Base-by-base conservation (phyloP, 2,329 filamentous ascomycete species). In the Colletotrichum ledebouriae region DNA sequence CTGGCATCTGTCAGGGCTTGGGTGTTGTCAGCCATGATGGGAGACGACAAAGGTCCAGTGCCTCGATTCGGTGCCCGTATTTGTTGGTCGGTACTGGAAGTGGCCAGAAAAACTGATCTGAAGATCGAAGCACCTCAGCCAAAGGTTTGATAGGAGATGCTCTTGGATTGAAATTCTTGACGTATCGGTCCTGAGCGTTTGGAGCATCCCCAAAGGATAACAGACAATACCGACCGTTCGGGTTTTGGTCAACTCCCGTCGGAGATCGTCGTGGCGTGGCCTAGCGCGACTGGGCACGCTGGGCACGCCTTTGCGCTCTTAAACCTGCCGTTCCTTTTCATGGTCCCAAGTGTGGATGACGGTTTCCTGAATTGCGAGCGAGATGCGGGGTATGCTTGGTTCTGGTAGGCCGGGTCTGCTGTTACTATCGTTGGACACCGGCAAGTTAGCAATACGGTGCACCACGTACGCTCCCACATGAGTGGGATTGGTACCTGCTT, bases 161-260 rank as follows among this genome's bases (percentile, higher is more conserved):
- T 29, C 20, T 59, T n/a, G 15, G 29, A 9, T 29, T 55, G 15
- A 55, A 55, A 15, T 68, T 55, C 22, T 46, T 4, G 2, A 12
- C 15, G 46, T 49, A 7, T 20, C 3, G n/a, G 53, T 4, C 22
- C 4, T 22, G 3, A 20, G 39, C 53, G 59, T 53, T 63, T 59
- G n/a, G 6, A 39, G 11, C 13, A 22, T 41, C 65, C 65, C 17
- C 5, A 3, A n/a, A 49, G 5, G 3, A 29, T 29, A 22, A 15
- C 15, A 41, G 29, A 22, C 4, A 17, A 17, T 37, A 55, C 47
- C 60, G 47, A 42, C 17, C 13, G 25, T 12, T 47, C 13, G 65
- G 53, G 49, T 55, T 37, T 55, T 46, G 47, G 65, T 15, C 53
- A 64, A 53, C 41, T 59, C 46, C 65, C 60, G 53, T 37, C 33